phyloP scores from a whole-genome alignment of 169 alveolate genomes.

The Cystoisospora suis region DNA sequence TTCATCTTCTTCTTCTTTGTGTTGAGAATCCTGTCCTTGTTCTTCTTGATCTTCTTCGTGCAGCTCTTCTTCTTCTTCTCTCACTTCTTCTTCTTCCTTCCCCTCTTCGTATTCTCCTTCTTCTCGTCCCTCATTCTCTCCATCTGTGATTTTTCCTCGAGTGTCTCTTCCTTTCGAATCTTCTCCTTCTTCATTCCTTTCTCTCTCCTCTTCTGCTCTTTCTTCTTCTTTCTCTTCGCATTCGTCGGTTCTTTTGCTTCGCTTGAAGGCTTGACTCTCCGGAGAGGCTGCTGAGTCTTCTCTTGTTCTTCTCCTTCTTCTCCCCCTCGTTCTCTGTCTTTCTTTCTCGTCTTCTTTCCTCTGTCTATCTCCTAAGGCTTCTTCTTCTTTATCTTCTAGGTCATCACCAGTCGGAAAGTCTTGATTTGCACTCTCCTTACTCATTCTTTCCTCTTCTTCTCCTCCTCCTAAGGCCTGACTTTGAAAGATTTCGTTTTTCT shows the following conservation, averaged over 20 bases:
- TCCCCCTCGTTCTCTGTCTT: neutral
- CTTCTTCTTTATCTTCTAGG: too few species aligned
- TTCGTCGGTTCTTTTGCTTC: neutral
- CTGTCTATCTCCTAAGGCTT: neutral
- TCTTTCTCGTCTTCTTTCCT: neutral
- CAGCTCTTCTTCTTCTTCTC: neutral
- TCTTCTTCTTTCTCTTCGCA: neutral
- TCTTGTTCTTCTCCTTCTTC: neutral
- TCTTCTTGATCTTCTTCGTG: neutral
- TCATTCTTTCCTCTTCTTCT: neutral
- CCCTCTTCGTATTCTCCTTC: neutral
- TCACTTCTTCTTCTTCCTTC: neutral
- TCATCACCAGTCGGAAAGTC: too few species aligned
- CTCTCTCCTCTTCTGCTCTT: neutral
- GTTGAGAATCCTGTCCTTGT: neutral
- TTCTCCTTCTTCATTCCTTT: neutral
- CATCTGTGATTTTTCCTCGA: neutral
- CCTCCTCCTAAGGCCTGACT: neutral
- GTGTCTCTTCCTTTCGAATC: neutral
- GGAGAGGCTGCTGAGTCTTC: neutral
- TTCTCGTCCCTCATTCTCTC: too few species aligned
- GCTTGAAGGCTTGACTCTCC: too few species aligned
- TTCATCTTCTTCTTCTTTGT: neutral
- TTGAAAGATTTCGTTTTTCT: neutral
- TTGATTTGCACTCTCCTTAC: neutral